Base-by-base conservation (phyloP, 805 yeast genomes). In the Spathaspora arborariae region DNA sequence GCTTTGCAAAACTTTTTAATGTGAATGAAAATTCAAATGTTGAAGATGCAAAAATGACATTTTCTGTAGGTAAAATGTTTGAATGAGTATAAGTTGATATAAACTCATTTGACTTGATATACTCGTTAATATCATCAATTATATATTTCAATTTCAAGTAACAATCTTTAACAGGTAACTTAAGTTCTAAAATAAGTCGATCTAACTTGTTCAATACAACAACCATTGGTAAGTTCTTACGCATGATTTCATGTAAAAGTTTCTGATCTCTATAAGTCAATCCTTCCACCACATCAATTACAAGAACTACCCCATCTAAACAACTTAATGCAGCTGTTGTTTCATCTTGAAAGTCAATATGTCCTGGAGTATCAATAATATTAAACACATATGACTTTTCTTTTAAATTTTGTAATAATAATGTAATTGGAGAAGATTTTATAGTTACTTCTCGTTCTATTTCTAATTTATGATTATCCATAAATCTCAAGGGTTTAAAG, bases 281-380 rank as follows among this genome's bases (percentile, higher is more conserved):
- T 0, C 98, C 97, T 60, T 92, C 97, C 1, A 89, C 83, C 1
- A 76, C 83, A 60, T 94, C 99, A n/a, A 92, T 72, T 1, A 88
- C 86, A 1, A 90, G 62, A 0, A 84, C 66, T 0, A 79, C 80
- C 2, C 84, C 80, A 52, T 94, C 97, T 0, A 78, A 76, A 0
- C 83, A 69, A 19, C 79, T 62, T 8, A 82, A 62, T 0, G 86
- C 76, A 0, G 79, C 74, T 0, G 80, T 74, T 3, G 80, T 65
- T 54, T 94, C 97, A 58, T 89, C 97, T 22, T 73, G 66, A 57
- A 94, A 94, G 57, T 89, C 84, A 0, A 79, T 77, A 63, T 94
- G 98, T 0, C 99, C 99, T 0, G 99, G 99, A 0, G 96, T 72
- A 57, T 95, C 99, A 0, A 89, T 53, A 0, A 91, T 51, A 56